Evolutionary conservation across 176 grass and related monocot genomes (phyloP), one percentile per base, ranked within the genome.

Genomic region (Oryza glaberrima): DNA sequence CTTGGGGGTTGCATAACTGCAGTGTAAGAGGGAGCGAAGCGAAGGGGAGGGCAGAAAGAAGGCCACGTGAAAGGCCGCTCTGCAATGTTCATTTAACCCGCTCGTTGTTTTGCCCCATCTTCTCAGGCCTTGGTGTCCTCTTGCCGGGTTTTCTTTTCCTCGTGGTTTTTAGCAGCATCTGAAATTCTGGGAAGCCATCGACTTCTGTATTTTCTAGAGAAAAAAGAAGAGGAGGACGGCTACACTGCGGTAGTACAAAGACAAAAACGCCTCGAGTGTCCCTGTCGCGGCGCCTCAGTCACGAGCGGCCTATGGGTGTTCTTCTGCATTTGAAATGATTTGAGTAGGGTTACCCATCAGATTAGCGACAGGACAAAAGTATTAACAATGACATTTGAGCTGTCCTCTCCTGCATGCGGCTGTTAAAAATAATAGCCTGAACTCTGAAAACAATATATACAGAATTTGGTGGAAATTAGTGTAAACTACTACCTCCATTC

Each of bases 41-140:
- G 56, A 15, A 17, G 12, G 17, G 9, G 35, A 38, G 66, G 67
- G 51, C 69, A 76, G 76, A 84, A 84, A 77, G 81, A 81, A 43
- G 14, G 65, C 76, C 89, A 87, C 85, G 89, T 91, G 89, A 84
- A 65, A 60, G 89, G 47, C 82, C 54, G 60, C 2, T 5, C 76
- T 76, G 82, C 63, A 80, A 52, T 36, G 35, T 36, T 76, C 69
- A 86, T 64, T 61, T 6, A 87, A 69, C 69, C 69, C 22, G 65
- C 75, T 65, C 30, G 84, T 15, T 20, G 51, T 7, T 45, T 44
- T 54, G 52, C 32, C 89, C 80, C 63, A 86, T 34, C 35, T 6
- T 6, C 12, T 28, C 44, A 44, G 69, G n/a, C 20, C 60, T 32
- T 20, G 16, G 35, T 67, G 73, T 80, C 70, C 23, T 51, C 69